Conservation (phyloP, 139 green algal species). For the Auxenochlorella pyrenoidosa region DNA sequence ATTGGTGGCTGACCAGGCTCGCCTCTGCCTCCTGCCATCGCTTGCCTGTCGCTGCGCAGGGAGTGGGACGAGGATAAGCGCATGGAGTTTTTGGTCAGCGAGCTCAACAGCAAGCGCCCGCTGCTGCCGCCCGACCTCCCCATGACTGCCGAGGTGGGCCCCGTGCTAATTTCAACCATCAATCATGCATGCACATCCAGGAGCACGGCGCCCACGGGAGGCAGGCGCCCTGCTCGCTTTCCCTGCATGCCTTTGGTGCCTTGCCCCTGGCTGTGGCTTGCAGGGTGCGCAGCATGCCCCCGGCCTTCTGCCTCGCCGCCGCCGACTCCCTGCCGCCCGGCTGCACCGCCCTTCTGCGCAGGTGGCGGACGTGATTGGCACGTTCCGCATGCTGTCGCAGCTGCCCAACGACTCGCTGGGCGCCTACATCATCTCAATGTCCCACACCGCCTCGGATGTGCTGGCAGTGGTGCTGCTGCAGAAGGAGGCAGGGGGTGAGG, state of each 20-base stretch:
- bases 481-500: slow-evolving; percentile 56
- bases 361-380: slow-evolving; percentile 88
- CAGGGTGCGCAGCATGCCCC: too few relatives aligned
- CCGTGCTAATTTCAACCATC: too few relatives aligned
- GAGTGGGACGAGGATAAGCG: slow-evolving; percentile 91
- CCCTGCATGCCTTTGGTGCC: too few relatives aligned
- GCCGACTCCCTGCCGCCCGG: too few relatives aligned
- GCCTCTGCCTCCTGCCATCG: too few relatives aligned
- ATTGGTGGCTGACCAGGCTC: too few relatives aligned
- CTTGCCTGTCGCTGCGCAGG: background rate
- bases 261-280: too few relatives aligned
- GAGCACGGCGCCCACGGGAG: too few relatives aligned
- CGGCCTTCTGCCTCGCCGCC: background rate
- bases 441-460: slow-evolving; percentile 86
- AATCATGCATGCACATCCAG: too few relatives aligned
- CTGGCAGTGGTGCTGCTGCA: slow-evolving; percentile 96
- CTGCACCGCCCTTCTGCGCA: background rate
- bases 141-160: slow-evolving; percentile 73
- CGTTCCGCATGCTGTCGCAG: slow-evolving; percentile 72
- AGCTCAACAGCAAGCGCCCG: slow-evolving; percentile 85
- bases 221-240: too few relatives aligned
- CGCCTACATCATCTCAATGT: slow-evolving; percentile 98
- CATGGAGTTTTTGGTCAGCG: slow-evolving; percentile 81
- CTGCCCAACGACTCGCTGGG: slow-evolving; percentile 76
- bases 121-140: slow-evolving; percentile 88